Evolutionary conservation across 2,329 filamentous ascomycete genomes (phyloP).

Genomic region (Cladophialophora yegresii): DNA sequence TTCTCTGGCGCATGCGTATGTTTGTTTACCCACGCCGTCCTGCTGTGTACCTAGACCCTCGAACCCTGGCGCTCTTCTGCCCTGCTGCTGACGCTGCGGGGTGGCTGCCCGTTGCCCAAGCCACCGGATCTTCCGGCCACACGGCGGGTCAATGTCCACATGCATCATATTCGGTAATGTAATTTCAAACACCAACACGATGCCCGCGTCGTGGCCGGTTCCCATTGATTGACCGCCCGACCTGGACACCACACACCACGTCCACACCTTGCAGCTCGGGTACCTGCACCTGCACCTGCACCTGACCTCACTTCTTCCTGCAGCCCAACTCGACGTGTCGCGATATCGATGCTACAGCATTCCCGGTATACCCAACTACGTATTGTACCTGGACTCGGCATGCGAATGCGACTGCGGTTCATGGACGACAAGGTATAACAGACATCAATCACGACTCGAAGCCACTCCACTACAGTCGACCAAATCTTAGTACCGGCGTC

Average conservation of each 20-base stretch:
- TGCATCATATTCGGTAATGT: no score
- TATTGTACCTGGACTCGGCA: not conserved
- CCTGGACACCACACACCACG: constrained; percentile 17
- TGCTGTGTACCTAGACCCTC: not conserved
- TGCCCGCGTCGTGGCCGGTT: constrained; percentile 19
- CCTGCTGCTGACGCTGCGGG: not conserved
- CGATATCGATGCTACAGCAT: not conserved
- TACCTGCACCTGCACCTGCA: constrained; percentile 1
- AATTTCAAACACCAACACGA: constrained; percentile 10
- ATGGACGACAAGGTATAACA: constrained; percentile 1
- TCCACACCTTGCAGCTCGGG: constrained; percentile 8
- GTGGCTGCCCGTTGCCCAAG: constrained; percentile 13
- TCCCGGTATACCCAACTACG: not conserved
- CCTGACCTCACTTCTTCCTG: not conserved
- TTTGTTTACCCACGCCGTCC: not conserved
- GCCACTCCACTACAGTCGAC: not conserved
- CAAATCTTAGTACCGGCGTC: not conserved
- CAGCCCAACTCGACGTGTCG: constrained; percentile 12
- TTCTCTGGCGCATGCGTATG: not conserved
- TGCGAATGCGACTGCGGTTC: constrained; percentile 3
- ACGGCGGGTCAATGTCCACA: constrained; percentile 7
- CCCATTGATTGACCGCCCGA: constrained; percentile 6
- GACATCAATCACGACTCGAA: not conserved
- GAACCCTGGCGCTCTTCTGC: not conserved
- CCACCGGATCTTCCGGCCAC: constrained; percentile 1